Evolutionary conservation across 768 basidiomycete species (phyloP).

Genomic region (Dioszegia aurantiaca): DNA sequence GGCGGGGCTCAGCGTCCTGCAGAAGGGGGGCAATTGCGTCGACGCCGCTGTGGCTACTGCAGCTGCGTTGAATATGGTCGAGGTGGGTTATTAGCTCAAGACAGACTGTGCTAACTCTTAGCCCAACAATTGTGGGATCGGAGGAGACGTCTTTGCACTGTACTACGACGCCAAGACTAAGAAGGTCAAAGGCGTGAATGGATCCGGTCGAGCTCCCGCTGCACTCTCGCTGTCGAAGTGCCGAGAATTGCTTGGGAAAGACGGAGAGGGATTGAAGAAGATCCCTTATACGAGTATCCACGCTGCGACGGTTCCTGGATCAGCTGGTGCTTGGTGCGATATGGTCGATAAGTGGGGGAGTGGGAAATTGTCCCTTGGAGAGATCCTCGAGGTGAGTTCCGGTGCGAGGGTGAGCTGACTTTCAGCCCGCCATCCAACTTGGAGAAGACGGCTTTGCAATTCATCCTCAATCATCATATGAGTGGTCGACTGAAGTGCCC

Average conservation of each 20-base stretch:
- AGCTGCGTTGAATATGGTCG: slow-evolving; percentile 72
- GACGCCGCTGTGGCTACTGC: slow-evolving; percentile 91
- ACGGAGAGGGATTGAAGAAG: slow-evolving; percentile 62
- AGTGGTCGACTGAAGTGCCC: slow-evolving; percentile 55
- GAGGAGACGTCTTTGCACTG: slow-evolving; percentile 63
- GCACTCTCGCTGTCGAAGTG: slow-evolving; percentile 70
- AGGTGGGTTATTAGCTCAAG: slow-evolving; percentile 66
- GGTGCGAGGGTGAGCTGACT: not conserved
- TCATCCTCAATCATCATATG: slow-evolving; percentile 15
- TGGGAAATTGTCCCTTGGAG: slow-evolving; percentile 62
- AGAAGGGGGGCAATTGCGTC: slow-evolving; percentile 88
- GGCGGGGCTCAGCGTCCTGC: slow-evolving; percentile 80
- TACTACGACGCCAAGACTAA: slow-evolving; percentile 79
- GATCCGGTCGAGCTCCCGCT: slow-evolving; percentile 77
- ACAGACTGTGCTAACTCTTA: not conserved
- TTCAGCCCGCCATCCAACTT: slow-evolving; percentile 70
- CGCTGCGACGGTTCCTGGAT: slow-evolving; percentile 62
- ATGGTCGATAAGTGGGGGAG: slow-evolving; percentile 74
- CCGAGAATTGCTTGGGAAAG: slow-evolving; percentile 52
- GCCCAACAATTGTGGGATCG: slow-evolving; percentile 24
- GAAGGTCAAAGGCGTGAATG: slow-evolving; percentile 79
- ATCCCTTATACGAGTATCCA: slow-evolving; percentile 77
- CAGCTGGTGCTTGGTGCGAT: slow-evolving; percentile 87
- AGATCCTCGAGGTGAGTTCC: slow-evolving; percentile 61
- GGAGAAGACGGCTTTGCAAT: slow-evolving; percentile 74